A percentile compares a stretch with the other conserved stretches of the same genome.
phyloP scores from a whole-genome alignment of 768 basidiomycete species.

The Kwoniella shandongensis region DNA sequence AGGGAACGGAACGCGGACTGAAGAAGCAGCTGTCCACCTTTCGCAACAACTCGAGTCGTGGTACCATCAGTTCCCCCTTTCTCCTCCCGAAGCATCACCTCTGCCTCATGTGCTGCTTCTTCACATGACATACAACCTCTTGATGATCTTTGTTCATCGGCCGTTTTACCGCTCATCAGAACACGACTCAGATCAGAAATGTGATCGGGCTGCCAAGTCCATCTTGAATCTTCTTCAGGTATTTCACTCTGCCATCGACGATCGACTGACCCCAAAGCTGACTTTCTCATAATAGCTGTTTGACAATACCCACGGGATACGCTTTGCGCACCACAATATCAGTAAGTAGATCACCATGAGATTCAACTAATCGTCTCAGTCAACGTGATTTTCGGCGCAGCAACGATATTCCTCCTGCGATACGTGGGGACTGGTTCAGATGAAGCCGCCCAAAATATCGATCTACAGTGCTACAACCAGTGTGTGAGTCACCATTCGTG shows the following conservation, averaged over 20 bases:
- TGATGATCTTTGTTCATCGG: constrained; percentile 25
- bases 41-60: constrained; percentile 19
- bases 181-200: constrained; percentile 13
- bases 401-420: constrained; percentile 24
- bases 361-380: constrained; percentile 8
- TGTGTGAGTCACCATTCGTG: constrained; percentile 15
- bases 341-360: constrained; percentile 10
- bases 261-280: too few relatives aligned
- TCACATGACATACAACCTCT: constrained; percentile 24
- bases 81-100: constrained; percentile 16
- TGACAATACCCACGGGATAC: constrained; percentile 16
- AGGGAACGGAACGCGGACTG: neutral
- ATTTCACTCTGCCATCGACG: too few relatives aligned
- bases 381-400: constrained; percentile 26
- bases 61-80: constrained; percentile 18
- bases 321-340: constrained; percentile 21
- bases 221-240: constrained; percentile 21
- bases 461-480: constrained; percentile 18
- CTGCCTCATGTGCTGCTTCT: constrained; percentile 23
- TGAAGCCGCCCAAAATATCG: neutral
- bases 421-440: constrained; percentile 8
- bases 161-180: constrained; percentile 21
- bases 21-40: neutral
- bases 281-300: constrained; percentile 1
- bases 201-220: constrained; percentile 18